Conservation (phyloP, 2,329 filamentous ascomycete species). For the Calonectria montana region DNA sequence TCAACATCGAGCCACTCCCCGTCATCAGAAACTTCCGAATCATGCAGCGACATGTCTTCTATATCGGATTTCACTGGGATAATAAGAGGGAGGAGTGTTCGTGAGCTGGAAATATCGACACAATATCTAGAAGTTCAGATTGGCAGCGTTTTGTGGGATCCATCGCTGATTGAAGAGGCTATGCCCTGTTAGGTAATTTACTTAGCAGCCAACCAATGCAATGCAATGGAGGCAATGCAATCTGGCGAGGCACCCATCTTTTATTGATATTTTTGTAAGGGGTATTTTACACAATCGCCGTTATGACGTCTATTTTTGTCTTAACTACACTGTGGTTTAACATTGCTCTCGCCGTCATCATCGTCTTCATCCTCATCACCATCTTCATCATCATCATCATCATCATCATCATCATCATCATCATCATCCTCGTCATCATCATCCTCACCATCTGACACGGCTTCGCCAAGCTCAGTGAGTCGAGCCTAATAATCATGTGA, state of each 20-base stretch:
- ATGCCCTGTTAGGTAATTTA: conserved; percentile 43
- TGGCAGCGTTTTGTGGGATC: conserved; percentile 44
- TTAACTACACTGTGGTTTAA: conserved; percentile 1
- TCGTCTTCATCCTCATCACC: conserved; percentile 26
- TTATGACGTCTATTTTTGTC: neutral
- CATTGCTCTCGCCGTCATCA: conserved; percentile 12
- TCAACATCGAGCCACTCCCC: conserved; percentile 67
- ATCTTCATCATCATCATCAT: conserved; percentile 11
- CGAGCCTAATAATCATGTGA: conserved; percentile 56
- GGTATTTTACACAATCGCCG: conserved; percentile 36
- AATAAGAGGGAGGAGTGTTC: neutral
- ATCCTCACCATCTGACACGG: conserved; percentile 81
- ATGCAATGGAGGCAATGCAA: conserved; percentile 38
- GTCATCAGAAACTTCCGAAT: conserved; percentile 51
- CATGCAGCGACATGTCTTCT: conserved; percentile 42
- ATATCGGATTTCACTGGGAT: conserved; percentile 40
- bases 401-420: conserved; percentile 30
- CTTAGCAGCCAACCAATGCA: conserved; percentile 26
- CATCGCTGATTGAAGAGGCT: conserved; percentile 49
- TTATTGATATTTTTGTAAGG: conserved; percentile 43
- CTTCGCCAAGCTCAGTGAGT: conserved; percentile 74
- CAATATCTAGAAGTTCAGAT: conserved; percentile 29
- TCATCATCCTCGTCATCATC: conserved; percentile 66
- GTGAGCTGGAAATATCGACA: conserved; percentile 3
- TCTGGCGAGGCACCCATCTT: conserved; percentile 37